Evolutionary conservation across 805 yeast genomes (phyloP).

Genomic region (Ogataea dorogensis): DNA sequence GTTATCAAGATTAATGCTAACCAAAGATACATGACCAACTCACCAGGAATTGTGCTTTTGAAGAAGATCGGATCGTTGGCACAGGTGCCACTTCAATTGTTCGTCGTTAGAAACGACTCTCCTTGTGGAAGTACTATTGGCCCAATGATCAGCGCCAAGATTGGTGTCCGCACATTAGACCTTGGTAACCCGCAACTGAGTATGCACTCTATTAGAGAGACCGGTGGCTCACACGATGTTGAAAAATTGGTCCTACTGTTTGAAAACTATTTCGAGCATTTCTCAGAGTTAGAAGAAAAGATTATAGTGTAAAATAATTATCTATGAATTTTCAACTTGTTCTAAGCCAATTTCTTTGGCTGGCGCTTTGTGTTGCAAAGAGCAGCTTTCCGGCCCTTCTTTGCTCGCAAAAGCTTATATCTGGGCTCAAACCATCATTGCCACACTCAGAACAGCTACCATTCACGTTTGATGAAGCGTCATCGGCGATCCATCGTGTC

Average conservation of each 20-base stretch:
- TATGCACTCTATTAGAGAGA: constrained; percentile 93
- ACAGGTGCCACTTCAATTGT: constrained; percentile 81
- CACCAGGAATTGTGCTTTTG: constrained; percentile 79
- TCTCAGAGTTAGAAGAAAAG: constrained; percentile 38
- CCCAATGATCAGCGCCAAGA: constrained; percentile 82
- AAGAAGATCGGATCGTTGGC: constrained; percentile 67
- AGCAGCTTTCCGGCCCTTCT: constrained; percentile 29
- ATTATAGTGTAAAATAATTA: constrained; percentile 34
- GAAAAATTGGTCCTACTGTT: constrained; percentile 61
- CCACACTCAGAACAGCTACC: constrained; percentile 34
- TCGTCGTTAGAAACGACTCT: constrained; percentile 90
- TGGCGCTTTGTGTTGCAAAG: constrained; percentile 4
- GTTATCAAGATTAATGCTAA: constrained; percentile 92
- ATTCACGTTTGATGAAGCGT: constrained; percentile 27
- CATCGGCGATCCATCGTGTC: constrained; percentile 19
- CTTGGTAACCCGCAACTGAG: constrained; percentile 89
- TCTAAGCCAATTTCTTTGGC: constrained; percentile 1
- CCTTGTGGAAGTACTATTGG: constrained; percentile 98
- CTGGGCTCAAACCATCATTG: constrained; percentile 30
- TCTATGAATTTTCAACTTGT: constrained; percentile 1
- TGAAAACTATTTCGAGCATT: constrained; percentile 56
- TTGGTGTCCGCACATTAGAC: constrained; percentile 86
- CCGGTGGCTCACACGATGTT: constrained; percentile 79
- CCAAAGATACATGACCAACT: constrained; percentile 92
- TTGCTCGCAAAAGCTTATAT: constrained; percentile 28